A percentile compares a stretch with the other conserved stretches of the same genome.
Conservation (phyloP, 345 rosid species). For the Passiflora organensis region DNA sequence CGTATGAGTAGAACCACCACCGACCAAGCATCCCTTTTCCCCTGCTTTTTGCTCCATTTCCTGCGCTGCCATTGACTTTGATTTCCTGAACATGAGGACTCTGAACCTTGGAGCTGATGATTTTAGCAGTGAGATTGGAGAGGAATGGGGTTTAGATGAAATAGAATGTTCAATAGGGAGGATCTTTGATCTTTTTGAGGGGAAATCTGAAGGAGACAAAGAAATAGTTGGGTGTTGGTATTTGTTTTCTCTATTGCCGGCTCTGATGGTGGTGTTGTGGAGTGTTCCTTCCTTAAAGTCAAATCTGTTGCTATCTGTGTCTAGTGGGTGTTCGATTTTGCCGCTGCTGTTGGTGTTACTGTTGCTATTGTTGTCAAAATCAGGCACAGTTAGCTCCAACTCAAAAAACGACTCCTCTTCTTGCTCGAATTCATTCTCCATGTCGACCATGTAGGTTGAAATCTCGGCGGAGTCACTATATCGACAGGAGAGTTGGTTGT, state of each 20-base stretch:
- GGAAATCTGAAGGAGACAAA: constrained; percentile 29
- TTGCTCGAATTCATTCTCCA: constrained; percentile 40
- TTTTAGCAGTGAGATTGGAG: constrained; percentile 50
- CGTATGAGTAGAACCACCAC: constrained; percentile 7
- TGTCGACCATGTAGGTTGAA: constrained; percentile 17
- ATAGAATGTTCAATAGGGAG: constrained; percentile 50
- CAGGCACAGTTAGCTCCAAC: constrained; percentile 62
- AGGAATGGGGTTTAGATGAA: constrained; percentile 45
- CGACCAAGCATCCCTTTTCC: constrained; percentile 10
- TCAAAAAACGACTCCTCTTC: constrained; percentile 92
- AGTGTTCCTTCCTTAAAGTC: constrained; percentile 15
- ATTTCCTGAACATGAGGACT: constrained; percentile 49
- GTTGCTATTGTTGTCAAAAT: constrained; percentile 20
- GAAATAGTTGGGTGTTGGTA: constrained; percentile 21
- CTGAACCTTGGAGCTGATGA: constrained; percentile 51
- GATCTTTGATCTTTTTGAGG: constrained; percentile 55
- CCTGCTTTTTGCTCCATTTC: constrained; percentile 17
- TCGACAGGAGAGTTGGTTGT: constrained; percentile 16
- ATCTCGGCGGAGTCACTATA: constrained; percentile 9
- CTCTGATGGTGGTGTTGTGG: constrained; percentile 3
- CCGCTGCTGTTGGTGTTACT: neutral
- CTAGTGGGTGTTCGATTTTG: constrained; percentile 4
- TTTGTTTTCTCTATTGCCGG: constrained; percentile 15
- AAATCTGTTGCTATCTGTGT: constrained; percentile 11
- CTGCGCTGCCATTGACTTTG: constrained; percentile 35